These are phyloP conservation scores for Dendrocalamus latiflorus DNA, from an alignment of 202 grass and related monocot genomes.

Conservation along the genomic window DNA sequence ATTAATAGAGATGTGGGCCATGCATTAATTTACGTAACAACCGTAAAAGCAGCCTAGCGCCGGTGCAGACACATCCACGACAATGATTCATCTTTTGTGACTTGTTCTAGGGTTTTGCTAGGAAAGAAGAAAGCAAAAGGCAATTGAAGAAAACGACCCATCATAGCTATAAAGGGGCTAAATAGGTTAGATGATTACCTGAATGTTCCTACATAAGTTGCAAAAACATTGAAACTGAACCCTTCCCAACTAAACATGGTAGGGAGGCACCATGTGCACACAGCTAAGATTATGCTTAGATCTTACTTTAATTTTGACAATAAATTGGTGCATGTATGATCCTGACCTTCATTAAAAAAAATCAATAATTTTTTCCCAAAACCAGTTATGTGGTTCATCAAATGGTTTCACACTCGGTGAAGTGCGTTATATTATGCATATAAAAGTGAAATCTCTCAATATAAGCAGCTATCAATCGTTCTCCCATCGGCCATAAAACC, in stretches of 20 bases:
- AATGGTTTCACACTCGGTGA: background rate
- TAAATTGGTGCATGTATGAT: background rate
- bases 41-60: background rate
- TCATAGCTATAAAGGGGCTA: background rate
- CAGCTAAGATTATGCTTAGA: slow-evolving; percentile 3
- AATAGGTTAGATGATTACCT: background rate
- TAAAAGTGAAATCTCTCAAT: background rate
- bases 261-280: background rate
- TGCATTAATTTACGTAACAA: background rate
- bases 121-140: background rate
- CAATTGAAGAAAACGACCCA: background rate
- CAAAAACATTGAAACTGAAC: background rate
- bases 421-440: background rate
- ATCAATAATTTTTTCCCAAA: background rate
- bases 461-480: background rate
- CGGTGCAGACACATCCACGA: background rate
- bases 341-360: background rate
- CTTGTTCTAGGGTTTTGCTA: background rate
- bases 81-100: background rate
- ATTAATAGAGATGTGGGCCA: background rate
- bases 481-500: background rate
- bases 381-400: background rate
- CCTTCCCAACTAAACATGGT: background rate
- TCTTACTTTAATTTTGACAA: background rate
- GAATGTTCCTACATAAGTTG: background rate